A percentile compares a stretch with the other conserved stretches of the same genome.
phyloP scores from a whole-genome alignment of 2,329 filamentous ascomycete genomes.

The Neurospora sp. region DNA sequence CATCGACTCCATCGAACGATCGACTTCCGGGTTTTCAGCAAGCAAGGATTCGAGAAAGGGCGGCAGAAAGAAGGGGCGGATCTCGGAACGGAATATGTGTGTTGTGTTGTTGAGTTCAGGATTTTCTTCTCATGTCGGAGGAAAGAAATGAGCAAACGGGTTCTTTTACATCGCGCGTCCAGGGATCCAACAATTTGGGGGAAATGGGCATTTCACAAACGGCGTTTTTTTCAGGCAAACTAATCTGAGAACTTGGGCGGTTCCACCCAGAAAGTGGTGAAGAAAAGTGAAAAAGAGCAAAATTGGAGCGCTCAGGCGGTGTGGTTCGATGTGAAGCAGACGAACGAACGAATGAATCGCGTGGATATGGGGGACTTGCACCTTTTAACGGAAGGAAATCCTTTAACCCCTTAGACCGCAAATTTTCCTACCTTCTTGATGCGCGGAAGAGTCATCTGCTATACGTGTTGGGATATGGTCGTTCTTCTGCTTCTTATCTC shows the following conservation, averaged over 20 bases:
- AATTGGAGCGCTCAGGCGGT: neutral
- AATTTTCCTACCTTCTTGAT: neutral
- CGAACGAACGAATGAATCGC: neutral
- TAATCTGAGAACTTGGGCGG: neutral
- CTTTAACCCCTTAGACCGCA: neutral
- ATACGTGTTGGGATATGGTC: neutral
- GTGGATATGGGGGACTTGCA: neutral
- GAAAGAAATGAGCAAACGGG: neutral
- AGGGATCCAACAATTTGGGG: neutral
- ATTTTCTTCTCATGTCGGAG: neutral
- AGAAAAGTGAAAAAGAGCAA: neutral
- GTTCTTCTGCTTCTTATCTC: neutral
- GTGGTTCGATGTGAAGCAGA: neutral
- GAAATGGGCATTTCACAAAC: neutral
- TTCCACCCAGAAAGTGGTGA: neutral
- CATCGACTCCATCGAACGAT: no score
- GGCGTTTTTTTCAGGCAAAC: neutral
- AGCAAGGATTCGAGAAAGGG: neutral
- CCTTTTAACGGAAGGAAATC: neutral
- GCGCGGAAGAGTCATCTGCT: neutral
- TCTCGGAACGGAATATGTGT: neutral
- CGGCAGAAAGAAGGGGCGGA: slow-evolving; percentile 2
- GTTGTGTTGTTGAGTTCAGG: neutral
- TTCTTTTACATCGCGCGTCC: neutral
- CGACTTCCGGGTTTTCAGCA: neutral